Conservation (phyloP, 179 eudicot species). For the Spergularia azorica region DNA sequence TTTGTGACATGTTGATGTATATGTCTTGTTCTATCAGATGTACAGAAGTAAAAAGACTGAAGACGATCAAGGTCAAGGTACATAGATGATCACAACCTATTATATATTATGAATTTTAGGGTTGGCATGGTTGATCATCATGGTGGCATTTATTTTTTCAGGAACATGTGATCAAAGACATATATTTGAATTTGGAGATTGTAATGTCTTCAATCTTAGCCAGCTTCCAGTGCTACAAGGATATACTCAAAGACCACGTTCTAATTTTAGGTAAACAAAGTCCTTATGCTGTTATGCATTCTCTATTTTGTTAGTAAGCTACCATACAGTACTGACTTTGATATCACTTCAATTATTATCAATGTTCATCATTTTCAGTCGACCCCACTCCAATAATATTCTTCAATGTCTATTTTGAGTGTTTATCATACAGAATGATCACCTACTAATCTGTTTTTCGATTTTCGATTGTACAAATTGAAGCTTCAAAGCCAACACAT, state of each 20-base stretch:
- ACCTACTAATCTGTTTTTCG: background rate
- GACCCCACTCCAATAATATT: no score
- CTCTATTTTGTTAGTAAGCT: background rate
- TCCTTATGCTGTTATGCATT: background rate
- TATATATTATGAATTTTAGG: slow-evolving; percentile 14
- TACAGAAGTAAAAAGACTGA: slow-evolving; percentile 51
- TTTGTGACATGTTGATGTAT: background rate
- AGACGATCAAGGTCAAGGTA: slow-evolving; percentile 41
- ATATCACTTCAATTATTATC: no score
- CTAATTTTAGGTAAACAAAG: slow-evolving; percentile 44
- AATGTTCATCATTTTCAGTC: no score
- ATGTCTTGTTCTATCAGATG: slow-evolving; percentile 31
- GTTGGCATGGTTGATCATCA: slow-evolving; percentile 7
- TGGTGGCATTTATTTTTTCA: background rate
- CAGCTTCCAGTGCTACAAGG: slow-evolving; percentile 69
- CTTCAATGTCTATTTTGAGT: no score
- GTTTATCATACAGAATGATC: background rate
- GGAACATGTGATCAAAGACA: slow-evolving; percentile 39
- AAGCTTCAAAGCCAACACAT: slow-evolving; percentile 45
- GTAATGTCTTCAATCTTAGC: slow-evolving; percentile 62
- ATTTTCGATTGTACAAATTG: background rate
- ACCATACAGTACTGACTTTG: background rate
- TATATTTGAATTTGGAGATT: slow-evolving; percentile 54
- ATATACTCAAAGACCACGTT: slow-evolving; percentile 38
- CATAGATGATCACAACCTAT: background rate